A percentile compares a stretch with the other conserved stretches of the same genome.
These are phyloP conservation scores for Croton laevigatus DNA, from an alignment of 441 rosid species.

Conservation along the genomic window DNA sequence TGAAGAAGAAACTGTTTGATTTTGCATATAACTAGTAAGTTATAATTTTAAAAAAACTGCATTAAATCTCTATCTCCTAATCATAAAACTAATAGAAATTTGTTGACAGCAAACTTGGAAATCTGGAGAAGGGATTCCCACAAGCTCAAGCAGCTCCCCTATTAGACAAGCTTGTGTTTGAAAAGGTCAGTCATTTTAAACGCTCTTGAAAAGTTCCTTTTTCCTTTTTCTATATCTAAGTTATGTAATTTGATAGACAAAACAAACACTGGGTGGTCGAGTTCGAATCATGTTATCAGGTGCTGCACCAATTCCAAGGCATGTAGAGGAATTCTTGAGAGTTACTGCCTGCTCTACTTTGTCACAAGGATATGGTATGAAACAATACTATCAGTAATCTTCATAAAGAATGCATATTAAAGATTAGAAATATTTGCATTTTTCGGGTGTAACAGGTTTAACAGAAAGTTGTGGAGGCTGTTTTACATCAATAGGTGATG, in stretches of 20 bases:
- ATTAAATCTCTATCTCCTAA: constrained; percentile 5
- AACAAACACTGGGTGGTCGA: constrained; percentile 77
- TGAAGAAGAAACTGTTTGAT: constrained; percentile 64
- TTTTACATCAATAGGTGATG: constrained; percentile 68
- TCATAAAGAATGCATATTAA: too few species aligned
- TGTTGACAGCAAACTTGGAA: constrained; percentile 60
- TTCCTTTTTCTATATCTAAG: constrained; percentile 3
- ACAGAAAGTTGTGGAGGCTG: constrained; percentile 92
- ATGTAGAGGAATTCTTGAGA: constrained; percentile 86
- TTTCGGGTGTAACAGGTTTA: constrained; percentile 47
- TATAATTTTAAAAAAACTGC: background rate
- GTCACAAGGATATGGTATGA: constrained; percentile 91
- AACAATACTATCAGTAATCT: too few species aligned
- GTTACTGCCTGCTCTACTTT: constrained; percentile 72
- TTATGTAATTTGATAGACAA: constrained; percentile 40
- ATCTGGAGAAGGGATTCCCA: constrained; percentile 66
- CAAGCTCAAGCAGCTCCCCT: constrained; percentile 83
- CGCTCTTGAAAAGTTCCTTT: background rate
- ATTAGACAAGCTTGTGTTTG: constrained; percentile 70
- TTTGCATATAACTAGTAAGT: constrained; percentile 78
- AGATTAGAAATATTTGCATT: background rate
- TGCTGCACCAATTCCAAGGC: constrained; percentile 89
- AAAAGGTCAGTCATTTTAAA: constrained; percentile 50
- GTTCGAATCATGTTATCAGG: constrained; percentile 75
- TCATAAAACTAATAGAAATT: constrained; percentile 18